Evolutionary conservation across 805 yeast species (phyloP).

Genomic region (Metschnikowia hibisci): DNA sequence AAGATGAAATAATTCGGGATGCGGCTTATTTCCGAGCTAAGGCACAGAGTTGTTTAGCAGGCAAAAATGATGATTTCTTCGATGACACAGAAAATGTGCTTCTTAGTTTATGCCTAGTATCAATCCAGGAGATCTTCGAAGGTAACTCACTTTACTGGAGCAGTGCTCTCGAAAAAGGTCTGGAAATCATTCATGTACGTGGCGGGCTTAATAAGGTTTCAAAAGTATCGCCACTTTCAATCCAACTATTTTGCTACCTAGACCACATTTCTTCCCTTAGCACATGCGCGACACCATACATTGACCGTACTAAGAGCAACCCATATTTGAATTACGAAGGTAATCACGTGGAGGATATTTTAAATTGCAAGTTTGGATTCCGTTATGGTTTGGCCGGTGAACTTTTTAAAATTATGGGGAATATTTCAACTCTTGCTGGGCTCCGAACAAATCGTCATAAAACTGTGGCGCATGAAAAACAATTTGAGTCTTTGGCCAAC

Average conservation of each 20-base stretch:
- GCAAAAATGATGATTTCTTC: slow-evolving; percentile 7
- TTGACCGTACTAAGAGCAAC: slow-evolving; percentile 8
- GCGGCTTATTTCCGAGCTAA: slow-evolving; percentile 12
- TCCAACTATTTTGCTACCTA: slow-evolving; percentile 27
- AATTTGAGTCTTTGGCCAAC: slow-evolving; percentile 22
- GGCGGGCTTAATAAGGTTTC: slow-evolving; percentile 23
- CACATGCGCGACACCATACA: slow-evolving; percentile 20
- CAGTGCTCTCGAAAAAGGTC: slow-evolving; percentile 21
- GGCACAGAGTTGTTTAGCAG: slow-evolving; percentile 14
- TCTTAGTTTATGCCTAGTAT: slow-evolving; percentile 19
- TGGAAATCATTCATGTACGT: slow-evolving; percentile 16
- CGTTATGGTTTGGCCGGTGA: slow-evolving; percentile 29
- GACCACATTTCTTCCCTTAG: slow-evolving; percentile 26
- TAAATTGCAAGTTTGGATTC: slow-evolving; percentile 25
- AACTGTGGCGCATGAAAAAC: slow-evolving; percentile 18
- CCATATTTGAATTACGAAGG: slow-evolving; percentile 5
- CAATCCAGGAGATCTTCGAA: slow-evolving; percentile 24
- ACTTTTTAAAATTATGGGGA: slow-evolving; percentile 24
- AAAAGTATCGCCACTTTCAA: slow-evolving; percentile 18
- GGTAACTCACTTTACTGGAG: slow-evolving; percentile 27
- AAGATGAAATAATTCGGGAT: slow-evolving; percentile 6
- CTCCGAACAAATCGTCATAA: slow-evolving; percentile 16
- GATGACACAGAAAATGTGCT: slow-evolving; percentile 17
- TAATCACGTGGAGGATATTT: slow-evolving; percentile 17
- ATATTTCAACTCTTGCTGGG: slow-evolving; percentile 25